These are phyloP conservation scores for Trypanosoma congolense DNA, from an alignment of 208 protist species.

Conservation along the genomic window DNA sequence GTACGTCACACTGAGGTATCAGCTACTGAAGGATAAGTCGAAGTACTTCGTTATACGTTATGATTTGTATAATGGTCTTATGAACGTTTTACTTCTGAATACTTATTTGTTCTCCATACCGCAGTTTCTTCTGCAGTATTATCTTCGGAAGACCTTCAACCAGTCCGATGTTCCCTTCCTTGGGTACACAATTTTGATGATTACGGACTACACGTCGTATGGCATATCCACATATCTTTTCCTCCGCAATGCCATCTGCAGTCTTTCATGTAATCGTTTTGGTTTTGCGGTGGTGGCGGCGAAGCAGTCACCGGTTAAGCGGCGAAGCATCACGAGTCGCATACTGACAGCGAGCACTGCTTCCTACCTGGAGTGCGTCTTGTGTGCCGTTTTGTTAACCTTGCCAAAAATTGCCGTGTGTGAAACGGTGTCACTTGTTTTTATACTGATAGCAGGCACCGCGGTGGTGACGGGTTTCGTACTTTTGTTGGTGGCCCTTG, in stretches of 20 bases:
- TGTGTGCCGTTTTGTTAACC: constrained; percentile 5
- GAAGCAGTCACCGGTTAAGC: constrained; percentile 2
- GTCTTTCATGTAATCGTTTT: constrained; percentile 63
- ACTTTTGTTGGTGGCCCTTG: constrained; percentile 4
- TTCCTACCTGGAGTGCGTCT: constrained; percentile 19
- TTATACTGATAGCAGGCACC: background rate
- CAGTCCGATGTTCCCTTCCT: constrained; percentile 14
- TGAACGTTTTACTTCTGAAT: constrained; percentile 53
- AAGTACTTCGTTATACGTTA: constrained; percentile 78
- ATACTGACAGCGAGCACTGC: constrained; percentile 16
- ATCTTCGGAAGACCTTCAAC: constrained; percentile 22
- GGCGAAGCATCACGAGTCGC: constrained; percentile 15
- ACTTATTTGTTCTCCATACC: constrained; percentile 59
- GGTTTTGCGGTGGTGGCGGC: constrained; percentile 47
- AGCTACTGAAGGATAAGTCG: constrained; percentile 30
- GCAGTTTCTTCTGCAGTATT: constrained; percentile 72
- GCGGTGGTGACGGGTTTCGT: constrained; percentile 5
- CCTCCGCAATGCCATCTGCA: constrained; percentile 41
- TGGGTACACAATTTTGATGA: constrained; percentile 43
- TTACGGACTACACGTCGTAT: constrained; percentile 31
- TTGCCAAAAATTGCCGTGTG: constrained; percentile 1
- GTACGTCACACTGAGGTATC: constrained; percentile 59
- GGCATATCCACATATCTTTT: constrained; percentile 54
- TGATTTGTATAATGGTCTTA: constrained; percentile 71
- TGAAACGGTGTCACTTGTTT: background rate